These are phyloP conservation scores for Metarhizium brunneum DNA, from an alignment of 2,329 filamentous ascomycete species.

Conservation along the genomic window DNA sequence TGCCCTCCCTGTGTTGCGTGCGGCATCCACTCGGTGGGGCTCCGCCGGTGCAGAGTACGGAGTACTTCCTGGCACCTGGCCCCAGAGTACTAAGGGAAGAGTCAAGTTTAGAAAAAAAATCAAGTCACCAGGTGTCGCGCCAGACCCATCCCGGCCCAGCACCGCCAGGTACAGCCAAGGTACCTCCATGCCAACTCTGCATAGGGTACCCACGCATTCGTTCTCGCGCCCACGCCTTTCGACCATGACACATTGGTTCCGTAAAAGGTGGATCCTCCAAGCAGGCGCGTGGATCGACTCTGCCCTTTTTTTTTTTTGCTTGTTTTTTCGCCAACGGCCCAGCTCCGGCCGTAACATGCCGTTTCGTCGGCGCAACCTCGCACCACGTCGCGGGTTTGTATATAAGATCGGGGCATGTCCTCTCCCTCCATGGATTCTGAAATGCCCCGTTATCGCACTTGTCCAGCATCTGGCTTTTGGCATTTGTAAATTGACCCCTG, in stretches of 20 bases:
- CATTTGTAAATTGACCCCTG: too few species aligned
- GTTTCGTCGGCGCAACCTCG: background rate
- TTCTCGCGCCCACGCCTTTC: background rate
- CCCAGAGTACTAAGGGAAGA: too few species aligned
- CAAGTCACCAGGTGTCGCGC: too few species aligned
- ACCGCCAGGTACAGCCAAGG: background rate
- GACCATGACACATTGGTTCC: background rate
- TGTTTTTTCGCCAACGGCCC: background rate
- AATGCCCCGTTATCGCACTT: too few species aligned
- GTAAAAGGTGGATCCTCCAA: background rate
- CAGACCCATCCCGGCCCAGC: background rate
- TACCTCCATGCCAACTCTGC: background rate
- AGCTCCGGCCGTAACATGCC: background rate
- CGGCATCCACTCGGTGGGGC: too few species aligned
- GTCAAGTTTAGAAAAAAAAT: too few species aligned
- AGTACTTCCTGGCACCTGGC: too few species aligned
- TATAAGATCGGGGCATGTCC: background rate
- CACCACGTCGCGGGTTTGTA: background rate
- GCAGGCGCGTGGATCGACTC: background rate
- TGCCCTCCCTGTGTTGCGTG: too few species aligned
- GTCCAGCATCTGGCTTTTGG: too few species aligned
- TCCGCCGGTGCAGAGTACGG: too few species aligned
- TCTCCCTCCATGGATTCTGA: too few species aligned
- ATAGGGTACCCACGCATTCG: too few species aligned
- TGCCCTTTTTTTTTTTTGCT: background rate